Evolutionary conservation across 345 rosid genomes (phyloP), one percentile per base, ranked within the genome.

Genomic region (Raphanus raphanistrum): DNA sequence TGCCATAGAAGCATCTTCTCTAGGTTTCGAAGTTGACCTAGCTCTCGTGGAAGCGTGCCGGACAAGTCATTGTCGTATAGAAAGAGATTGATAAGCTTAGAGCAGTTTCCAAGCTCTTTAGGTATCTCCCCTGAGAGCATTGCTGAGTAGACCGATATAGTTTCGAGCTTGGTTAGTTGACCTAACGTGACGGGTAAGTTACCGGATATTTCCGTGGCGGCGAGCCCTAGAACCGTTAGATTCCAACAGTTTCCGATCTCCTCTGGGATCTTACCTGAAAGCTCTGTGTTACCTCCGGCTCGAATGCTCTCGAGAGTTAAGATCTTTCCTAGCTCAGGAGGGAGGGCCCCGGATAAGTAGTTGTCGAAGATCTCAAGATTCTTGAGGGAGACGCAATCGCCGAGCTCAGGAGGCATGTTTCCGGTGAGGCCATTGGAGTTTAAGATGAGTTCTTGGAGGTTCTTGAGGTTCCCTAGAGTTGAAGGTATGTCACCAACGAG

Each of bases 101-200:
- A 77, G 62, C 98, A 90, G 86, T 94, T 89, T 74, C 94, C 92
- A 31, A 92, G 77, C 55, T 87, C 86, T 11, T 82, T 80, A 1
- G 96, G 98, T 66, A 94, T 86, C 67, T 80, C 79, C 2, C 96
- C 97, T 1, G 96, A 89, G 38, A 94, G 83, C 94, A 82, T 84
- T 25, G 94, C 80, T 2, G 88, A 83, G 75, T 86, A 89, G 4
- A 88, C 85, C 1, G 93, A 87, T 27, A 94, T 45, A 72, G 87
- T 84, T 75, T 84, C 84, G 64, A 94, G 89, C 78, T 84, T 84
- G 80, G 80, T 85, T 16, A 94, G 87, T 84, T 83, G 84, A 63
- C 98, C 97, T 72, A 92, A 29, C 21, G 91, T 86, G 80, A 74
- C 71, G 2, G 97, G 96, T 13, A 92, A 82, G n/a, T 82, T 79